Evolutionary conservation across 352 stramenopile species (phyloP).

Genomic region (Phytophthora macrochlamydospora): DNA sequence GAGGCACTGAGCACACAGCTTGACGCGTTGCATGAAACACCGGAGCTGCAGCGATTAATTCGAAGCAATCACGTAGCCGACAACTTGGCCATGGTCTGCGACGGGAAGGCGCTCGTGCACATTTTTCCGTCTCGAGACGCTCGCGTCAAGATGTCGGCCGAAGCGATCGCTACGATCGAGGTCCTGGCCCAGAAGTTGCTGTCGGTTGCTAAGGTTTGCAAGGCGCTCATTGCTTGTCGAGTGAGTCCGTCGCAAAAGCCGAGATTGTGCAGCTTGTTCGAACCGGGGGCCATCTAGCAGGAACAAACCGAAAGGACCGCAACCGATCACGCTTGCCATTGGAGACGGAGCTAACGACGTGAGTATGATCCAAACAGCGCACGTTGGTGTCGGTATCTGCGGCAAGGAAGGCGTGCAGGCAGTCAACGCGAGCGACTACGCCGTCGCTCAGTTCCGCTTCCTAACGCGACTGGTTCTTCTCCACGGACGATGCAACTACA

Average conservation of each 20-base stretch:
- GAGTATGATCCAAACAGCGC: conserved; percentile 98
- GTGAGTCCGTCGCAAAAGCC: conserved; percentile 83
- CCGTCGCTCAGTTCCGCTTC: conserved; percentile 96
- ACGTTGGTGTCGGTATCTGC: conserved; percentile 97
- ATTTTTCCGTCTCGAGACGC: conserved; percentile 67
- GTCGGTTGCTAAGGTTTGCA: conserved; percentile 58
- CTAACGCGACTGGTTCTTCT: conserved; percentile 94
- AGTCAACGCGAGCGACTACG: conserved; percentile 94
- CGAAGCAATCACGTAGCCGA: conserved; percentile 37
- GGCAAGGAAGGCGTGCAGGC: conserved; percentile 97
- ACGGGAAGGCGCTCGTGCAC: conserved; percentile 70
- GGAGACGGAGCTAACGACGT: conserved; percentile 99
- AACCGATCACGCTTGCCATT: conserved; percentile 94
- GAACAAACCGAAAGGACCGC: conserved; percentile 18
- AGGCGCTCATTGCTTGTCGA: conserved; percentile 83
- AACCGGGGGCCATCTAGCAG: conserved; percentile 24
- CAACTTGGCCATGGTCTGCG: conserved; percentile 67
- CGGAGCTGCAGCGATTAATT: conserved; percentile 52
- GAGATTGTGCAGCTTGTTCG: conserved; percentile 77
- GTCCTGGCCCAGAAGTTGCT: conserved; percentile 54
- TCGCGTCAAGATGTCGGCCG: conserved; percentile 40
- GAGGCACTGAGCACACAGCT: conserved; percentile 51
- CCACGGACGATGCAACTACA: conserved; percentile 97
- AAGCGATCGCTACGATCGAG: conserved; percentile 31
- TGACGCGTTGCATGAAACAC: conserved; percentile 45